A percentile compares a stretch with the other conserved stretches of the same genome.
These are phyloP conservation scores for Xylaria bambusicola DNA, from an alignment of 495 filamentous ascomycete species.

Conservation along the genomic window DNA sequence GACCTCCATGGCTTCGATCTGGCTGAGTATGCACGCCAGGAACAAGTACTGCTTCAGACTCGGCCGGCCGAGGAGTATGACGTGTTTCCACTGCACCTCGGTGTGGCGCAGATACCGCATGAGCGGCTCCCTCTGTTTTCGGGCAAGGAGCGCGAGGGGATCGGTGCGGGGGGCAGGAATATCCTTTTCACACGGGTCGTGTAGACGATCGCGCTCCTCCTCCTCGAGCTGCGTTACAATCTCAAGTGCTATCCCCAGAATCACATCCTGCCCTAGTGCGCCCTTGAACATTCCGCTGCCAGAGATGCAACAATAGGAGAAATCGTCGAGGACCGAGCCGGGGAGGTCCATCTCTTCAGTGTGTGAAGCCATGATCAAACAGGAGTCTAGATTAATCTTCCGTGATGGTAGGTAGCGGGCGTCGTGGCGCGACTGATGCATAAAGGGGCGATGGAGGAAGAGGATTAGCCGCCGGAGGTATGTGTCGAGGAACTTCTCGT, in stretches of 20 bases:
- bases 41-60: slow-evolving; percentile 16
- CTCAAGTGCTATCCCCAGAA: not conserved
- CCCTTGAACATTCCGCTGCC: slow-evolving; percentile 17
- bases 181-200: not conserved
- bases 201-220: not conserved
- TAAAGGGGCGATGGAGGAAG: slow-evolving; percentile 14
- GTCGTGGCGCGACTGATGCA: slow-evolving; percentile 4
- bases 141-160: slow-evolving; percentile 1
- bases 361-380: slow-evolving; percentile 9
- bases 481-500: slow-evolving; percentile 15
- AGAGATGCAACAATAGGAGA: slow-evolving; percentile 2
- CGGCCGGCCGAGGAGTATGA: slow-evolving; percentile 11
- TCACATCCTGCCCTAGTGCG: slow-evolving; percentile 13
- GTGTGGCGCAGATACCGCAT: not conserved
- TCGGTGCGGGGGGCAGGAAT: not conserved
- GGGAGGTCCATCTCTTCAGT: not conserved
- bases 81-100: slow-evolving; percentile 7
- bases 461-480: slow-evolving; percentile 14
- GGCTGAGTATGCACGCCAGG: slow-evolving; percentile 5
- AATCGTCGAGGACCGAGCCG: not conserved
- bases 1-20: slow-evolving; percentile 10
- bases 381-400: slow-evolving; percentile 1
- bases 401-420: slow-evolving; percentile 7
- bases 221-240: slow-evolving; percentile 16
- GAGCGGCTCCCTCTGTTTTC: not conserved